Conservation (phyloP, 2,329 filamentous ascomycete species). For the Verticillium isaacii region DNA sequence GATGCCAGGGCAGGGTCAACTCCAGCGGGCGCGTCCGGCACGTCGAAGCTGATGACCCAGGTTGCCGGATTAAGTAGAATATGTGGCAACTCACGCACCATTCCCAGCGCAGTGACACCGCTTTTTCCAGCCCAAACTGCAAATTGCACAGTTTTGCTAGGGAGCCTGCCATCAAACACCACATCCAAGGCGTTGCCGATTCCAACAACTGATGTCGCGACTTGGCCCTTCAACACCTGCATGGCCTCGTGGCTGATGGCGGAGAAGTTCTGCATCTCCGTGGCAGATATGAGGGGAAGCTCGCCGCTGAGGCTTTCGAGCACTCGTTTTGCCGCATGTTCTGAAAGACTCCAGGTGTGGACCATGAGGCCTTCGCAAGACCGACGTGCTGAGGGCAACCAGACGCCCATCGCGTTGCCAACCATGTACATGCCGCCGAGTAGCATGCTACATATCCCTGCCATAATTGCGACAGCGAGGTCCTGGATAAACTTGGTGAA, state of each 20-base stretch:
- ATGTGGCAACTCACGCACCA: conserved; percentile 25
- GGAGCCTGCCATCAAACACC: conserved; percentile 38
- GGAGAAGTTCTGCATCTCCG: conserved; percentile 72
- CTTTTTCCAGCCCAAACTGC: conserved; percentile 15
- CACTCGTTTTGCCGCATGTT: conserved; percentile 40
- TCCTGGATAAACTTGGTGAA: conserved; percentile 79
- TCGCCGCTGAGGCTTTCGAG: conserved; percentile 45
- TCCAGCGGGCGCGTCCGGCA: conserved; percentile 28
- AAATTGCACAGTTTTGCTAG: conserved; percentile 19
- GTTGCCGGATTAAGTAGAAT: conserved; percentile 41
- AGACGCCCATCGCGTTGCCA: conserved; percentile 9
- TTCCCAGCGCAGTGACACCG: conserved; percentile 14
- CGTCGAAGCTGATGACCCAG: conserved; percentile 55
- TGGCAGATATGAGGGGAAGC: conserved; percentile 41
- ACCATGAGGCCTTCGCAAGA: conserved; percentile 7
- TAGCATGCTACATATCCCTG: conserved; percentile 6
- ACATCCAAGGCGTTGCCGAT: conserved; percentile 35
- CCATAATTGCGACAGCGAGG: conserved; percentile 59
- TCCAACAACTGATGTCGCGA: conserved; percentile 34
- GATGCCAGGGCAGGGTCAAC: conserved; percentile 57
- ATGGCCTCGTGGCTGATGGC: conserved; percentile 70
- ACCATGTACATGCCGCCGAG: conserved; percentile 9
- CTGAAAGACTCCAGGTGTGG: conserved; percentile 36
- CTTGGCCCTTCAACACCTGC: conserved; percentile 50
- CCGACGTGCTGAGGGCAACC: conserved; percentile 4